Evolutionary conservation across 352 stramenopile genomes (phyloP), one percentile per base, ranked within the genome.

Genomic region (Globisporangium carolinianum): DNA sequence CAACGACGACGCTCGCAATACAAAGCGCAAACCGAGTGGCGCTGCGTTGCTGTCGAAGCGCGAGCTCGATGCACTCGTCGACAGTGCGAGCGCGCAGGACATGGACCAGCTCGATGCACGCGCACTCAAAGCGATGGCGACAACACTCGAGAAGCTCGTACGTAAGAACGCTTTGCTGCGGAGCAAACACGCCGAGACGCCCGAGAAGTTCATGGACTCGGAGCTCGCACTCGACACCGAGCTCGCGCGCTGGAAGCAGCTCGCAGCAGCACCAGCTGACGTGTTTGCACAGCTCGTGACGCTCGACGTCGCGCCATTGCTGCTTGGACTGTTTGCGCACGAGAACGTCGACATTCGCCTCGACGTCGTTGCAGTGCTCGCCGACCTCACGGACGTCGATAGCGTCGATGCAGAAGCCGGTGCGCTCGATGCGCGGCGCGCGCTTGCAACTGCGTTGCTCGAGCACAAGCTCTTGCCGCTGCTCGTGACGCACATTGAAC

Each of bases 171-270:
- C 87, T 12, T 60, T 91, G 54, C 69, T 83, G 58, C 83, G 87
- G 15, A 75, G 86, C 53, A 95, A 95, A 67, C 79, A 91, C 61
- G 64, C 68, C 2, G 75, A 91, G 41, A 74, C 91, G 15, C 86
- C 87, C 1, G 61, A 62, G 35, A 91, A 89, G 55, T 96, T 96
- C 56, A 69, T 96, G 53, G 76, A 94, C 37, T 94, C 81, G 38
- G 87, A 96, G 65, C 57, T 96, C 39, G 74, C 72, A 10, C 61
- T 90, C 24, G 71, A 90, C 60, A 53, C 53, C 17, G 78, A 90
- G 56, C 53, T 91, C 15, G 58, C 63, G 53, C 66, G 74, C 49
- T 84, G 80, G 71, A 80, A 74, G 52, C 66, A 72, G 42, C 67
- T 91, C 9, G 83, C 76, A 4, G 79, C 85, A 4, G 75, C 71